Evolutionary conservation across 345 rosid species (phyloP), one percentile per base, ranked within the genome.

Genomic region (Eucalyptus polybractea): DNA sequence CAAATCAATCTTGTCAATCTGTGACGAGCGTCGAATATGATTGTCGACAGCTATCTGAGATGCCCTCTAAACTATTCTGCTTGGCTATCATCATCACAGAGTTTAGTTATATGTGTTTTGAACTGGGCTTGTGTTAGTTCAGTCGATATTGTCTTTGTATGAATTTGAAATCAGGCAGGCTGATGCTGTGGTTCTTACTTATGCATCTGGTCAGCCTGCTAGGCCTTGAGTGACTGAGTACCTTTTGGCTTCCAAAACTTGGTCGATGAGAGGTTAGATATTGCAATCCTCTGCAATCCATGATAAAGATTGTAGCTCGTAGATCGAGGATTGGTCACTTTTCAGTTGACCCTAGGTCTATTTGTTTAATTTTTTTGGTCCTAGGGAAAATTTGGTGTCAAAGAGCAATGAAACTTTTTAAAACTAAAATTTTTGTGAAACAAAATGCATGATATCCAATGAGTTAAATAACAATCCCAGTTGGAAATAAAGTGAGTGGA

Each of bases 31-130:
- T 96, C 95, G 11, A 95, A 97, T 91, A 98, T 97, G 29, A 96
- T 98, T 90, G 92, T 95, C 13, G 98, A 96, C 90, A 95, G 97
- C 88, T 94, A 98, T 40, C 95, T 98, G 6, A 97, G 95, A 98
- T 96, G 86, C 80, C 56, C 27, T n/a, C 22, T 37, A 31, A 67
- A 67, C 12, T 67, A 72, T 72, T 37, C 14, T 37, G 13, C 81
- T 72, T 72, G 6, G 81, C 81, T 72, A 72, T 72, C 45, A 19
- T 76, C 14, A 89, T 89, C 92, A 90, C 88, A 87, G 53, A 87
- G 88, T 62, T 91, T 91, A 92, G 91, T 90, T 89, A 15, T 56
- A 31, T 15, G 51, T 33, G 15, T 37, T 72, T 33, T 72, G 83
- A 72, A 72, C 83, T 76, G 83, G 27, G 83, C 45, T 21, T 2